Base-by-base conservation (phyloP, 169 alveolate species). In the Babesia ovis region DNA sequence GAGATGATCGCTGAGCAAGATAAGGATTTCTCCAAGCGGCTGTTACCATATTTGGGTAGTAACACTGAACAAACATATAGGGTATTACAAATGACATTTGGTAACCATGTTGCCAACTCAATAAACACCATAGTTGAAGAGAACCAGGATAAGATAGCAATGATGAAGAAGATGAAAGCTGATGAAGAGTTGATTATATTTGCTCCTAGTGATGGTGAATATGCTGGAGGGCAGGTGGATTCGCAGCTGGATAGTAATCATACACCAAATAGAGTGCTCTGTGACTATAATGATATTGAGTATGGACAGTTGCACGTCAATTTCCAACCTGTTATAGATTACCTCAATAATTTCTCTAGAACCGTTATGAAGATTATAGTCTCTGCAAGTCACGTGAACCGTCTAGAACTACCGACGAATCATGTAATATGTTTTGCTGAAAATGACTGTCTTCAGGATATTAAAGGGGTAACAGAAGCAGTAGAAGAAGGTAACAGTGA, bases 321-420 rank as follows among this genome's bases (percentile, higher is more conserved):
- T 5, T 25, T 57, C 25, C 39, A 57, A 18, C 45, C 55, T 18
- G 35, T 53, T 23, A 8, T 53, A 1, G 61, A 53, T 12, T 53
- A 23, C 39, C 27, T 73, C 14, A 32, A 48, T 12, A 18, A 2
- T 18, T 75, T 4, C 32, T 42, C n/a, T 20, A 58, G 87, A 25
- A 25, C 27, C 22, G 32, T 70, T 12, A 23, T 25, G 34, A 69
- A 41, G 51, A 79, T 79, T 11, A 68, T 79, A 1, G 67, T 79
- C 14, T 70, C 87, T 11, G 59, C 87, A 25, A 79, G 87, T 37
- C 72, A 79, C 54, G 64, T 79, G 25, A 79, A 62, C 37, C 67
- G 79, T 2, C 45, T 68, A 39, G 59, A 29, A n/a, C 6, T 55
- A 48, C 39, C 55, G 29, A 53, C 32, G 37, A 55, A 68, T 31